Percentiles rank a stretch among this genome's conserved stretches.
These are phyloP conservation scores for Nicotiana obtusifolia DNA, from an alignment of 257 asterid genomes.

Conservation along the genomic window DNA sequence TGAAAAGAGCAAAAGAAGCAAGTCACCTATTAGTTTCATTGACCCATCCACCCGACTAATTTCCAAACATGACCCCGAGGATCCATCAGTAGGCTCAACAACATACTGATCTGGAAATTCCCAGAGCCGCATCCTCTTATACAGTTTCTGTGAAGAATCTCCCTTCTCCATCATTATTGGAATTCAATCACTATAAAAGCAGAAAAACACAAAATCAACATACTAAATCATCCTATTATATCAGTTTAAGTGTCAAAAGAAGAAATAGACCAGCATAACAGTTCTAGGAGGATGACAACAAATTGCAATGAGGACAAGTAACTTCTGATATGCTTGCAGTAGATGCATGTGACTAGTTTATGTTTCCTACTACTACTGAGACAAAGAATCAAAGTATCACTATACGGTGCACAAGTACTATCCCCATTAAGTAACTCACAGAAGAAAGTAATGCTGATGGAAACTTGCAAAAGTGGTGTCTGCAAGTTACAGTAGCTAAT, in stretches of 20 bases:
- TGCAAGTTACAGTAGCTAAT: not conserved
- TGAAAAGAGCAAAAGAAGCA: not conserved
- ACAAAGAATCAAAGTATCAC: too few relatives aligned
- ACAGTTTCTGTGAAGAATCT: conserved; percentile 60
- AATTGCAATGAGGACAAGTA: not conserved
- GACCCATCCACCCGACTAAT: conserved; percentile 68
- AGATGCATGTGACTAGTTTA: not conserved
- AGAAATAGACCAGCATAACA: not conserved
- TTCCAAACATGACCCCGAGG: conserved; percentile 55
- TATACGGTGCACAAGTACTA: not conserved
- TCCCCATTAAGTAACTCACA: not conserved
- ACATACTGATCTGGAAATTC: conserved; percentile 80
- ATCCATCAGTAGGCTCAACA: conserved; percentile 83
- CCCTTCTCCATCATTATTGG: conserved; percentile 76
- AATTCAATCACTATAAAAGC: conserved; percentile 12
- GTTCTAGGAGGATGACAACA: not conserved
- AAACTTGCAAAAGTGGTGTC: not conserved
- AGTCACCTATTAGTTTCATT: conserved; percentile 47
- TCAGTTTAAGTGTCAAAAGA: not conserved
- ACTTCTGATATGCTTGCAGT: not conserved
- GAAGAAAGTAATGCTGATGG: not conserved
- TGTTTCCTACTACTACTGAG: not conserved
- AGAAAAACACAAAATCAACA: not conserved
- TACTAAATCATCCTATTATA: not conserved
- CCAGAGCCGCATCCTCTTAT: conserved; percentile 77